Conservation (phyloP, 345 rosid species). For the Corchorus olitorius region DNA sequence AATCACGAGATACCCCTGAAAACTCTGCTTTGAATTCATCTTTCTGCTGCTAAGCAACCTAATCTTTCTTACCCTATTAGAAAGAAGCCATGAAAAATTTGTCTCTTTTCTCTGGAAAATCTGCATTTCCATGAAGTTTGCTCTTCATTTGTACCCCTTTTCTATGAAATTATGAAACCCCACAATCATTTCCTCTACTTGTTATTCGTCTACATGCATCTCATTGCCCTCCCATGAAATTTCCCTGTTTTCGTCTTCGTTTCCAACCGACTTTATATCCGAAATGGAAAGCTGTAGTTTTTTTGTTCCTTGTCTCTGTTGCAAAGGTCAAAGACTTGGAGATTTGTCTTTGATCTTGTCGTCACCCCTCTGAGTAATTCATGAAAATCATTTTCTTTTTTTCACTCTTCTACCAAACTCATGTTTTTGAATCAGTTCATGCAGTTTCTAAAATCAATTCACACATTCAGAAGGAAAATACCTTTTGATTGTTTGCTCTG, state of each 20-base stretch:
- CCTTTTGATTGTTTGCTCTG: conserved; percentile 49
- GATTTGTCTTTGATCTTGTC: conserved; percentile 26
- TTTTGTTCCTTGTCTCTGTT: conserved; percentile 11
- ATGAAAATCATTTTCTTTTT: conserved; percentile 50
- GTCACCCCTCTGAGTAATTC: conserved; percentile 33
- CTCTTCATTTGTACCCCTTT: conserved; percentile 13
- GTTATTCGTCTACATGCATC: conserved; percentile 25
- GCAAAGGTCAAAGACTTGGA: neutral
- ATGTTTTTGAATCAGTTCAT: conserved; percentile 96
- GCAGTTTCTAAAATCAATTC: conserved; percentile 94
- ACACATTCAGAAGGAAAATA: conserved; percentile 82
- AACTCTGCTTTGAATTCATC: conserved; percentile 63
- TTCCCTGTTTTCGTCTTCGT: conserved; percentile 22
- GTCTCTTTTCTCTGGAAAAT: conserved; percentile 27
- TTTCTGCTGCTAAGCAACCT: conserved; percentile 48
- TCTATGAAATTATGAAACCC: conserved; percentile 37
- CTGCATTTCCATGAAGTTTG: conserved; percentile 20
- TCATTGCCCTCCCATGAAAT: conserved; percentile 20
- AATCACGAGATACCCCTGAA: conserved; percentile 91
- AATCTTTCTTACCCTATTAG: conserved; percentile 36
- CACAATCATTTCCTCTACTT: conserved; percentile 24
- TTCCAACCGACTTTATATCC: neutral
- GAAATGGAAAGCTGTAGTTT: conserved; percentile 19
- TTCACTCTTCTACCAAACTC: conserved; percentile 46
- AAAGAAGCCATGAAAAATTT: conserved; percentile 36